These are phyloP conservation scores for Amaranthus hypochondriacus DNA, from an alignment of 148 eudicot species.

Conservation along the genomic window DNA sequence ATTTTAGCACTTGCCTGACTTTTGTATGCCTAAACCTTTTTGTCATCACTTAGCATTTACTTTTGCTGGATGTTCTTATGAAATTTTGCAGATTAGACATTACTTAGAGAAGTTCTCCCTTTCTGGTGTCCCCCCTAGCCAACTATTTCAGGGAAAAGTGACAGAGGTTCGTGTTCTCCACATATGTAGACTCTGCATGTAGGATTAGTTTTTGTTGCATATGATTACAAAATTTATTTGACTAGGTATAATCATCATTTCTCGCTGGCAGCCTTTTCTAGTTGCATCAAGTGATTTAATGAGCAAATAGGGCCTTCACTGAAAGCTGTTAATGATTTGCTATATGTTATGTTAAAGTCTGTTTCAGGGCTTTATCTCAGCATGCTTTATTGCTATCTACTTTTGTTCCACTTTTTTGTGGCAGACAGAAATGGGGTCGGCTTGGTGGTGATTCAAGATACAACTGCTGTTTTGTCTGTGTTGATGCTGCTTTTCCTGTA, in stretches of 20 bases:
- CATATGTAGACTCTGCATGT: neutral
- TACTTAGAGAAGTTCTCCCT: conserved; percentile 55
- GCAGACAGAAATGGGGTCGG: conserved; percentile 98
- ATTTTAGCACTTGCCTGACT: conserved; percentile 1
- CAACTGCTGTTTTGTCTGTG: conserved; percentile 76
- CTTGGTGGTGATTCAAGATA: conserved; percentile 68
- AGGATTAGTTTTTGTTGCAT: neutral
- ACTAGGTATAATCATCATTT: neutral
- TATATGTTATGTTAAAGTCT: neutral
- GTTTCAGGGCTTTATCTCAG: neutral
- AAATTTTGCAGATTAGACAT: conserved; percentile 62
- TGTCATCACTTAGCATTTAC: neutral
- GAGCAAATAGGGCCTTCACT: neutral
- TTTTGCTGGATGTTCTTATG: conserved; percentile 10
- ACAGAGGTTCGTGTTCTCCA: conserved; percentile 54
- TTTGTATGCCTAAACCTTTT: conserved; percentile 11
- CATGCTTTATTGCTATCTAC: neutral
- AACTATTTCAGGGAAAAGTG: conserved; percentile 57
- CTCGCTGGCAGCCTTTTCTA: neutral
- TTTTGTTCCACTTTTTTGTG: conserved; percentile 34
- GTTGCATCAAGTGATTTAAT: neutral
- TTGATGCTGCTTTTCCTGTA: conserved; percentile 72
- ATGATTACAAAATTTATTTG: neutral
- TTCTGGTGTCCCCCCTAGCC: conserved; percentile 71
- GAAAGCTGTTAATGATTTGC: neutral